A percentile compares a stretch with the other conserved stretches of the same genome.
Conservation (phyloP, 192 early-diverging fungal genomes). For the Coemansia sp. region DNA sequence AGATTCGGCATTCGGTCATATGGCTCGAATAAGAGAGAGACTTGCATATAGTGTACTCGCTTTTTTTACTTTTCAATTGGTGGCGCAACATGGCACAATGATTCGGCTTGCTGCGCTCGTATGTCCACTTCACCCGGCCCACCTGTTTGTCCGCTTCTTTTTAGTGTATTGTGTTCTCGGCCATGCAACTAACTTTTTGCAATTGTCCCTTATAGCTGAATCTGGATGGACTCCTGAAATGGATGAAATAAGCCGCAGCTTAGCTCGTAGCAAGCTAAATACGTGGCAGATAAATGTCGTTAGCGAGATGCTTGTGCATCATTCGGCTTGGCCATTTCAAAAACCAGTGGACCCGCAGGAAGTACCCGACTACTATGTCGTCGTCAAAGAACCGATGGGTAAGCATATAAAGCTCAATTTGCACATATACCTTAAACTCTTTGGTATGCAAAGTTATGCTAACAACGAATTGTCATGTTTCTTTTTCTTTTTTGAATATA, state of each 20-base stretch:
- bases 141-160: not conserved
- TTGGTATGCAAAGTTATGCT: not conserved
- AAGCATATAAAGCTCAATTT: slow-evolving; percentile 13
- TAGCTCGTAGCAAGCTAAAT: slow-evolving; percentile 52
- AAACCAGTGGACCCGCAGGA: slow-evolving; percentile 85
- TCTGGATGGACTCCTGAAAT: slow-evolving; percentile 94
- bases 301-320: slow-evolving; percentile 73
- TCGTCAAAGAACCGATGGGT: slow-evolving; percentile 96
- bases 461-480: not conserved
- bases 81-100: not conserved
- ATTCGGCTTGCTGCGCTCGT: not conserved
- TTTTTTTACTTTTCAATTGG: not conserved
- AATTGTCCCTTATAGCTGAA: slow-evolving; percentile 54
- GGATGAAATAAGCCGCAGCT: slow-evolving; percentile 56
- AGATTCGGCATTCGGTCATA: not conserved
- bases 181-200: not conserved
- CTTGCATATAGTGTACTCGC: not conserved
- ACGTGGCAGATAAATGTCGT: slow-evolving; percentile 69
- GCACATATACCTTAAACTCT: no score
- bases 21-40: not conserved
- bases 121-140: not conserved
- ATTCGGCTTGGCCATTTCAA: slow-evolving; percentile 90
- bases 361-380: slow-evolving; percentile 93
- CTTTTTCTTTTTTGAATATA: slow-evolving; percentile 1
- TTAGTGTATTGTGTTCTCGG: not conserved